Evolutionary conservation across 306 rosid genomes (phyloP), one percentile per base, ranked within the genome.

Genomic region (Glycyrrhiza uralensis): DNA sequence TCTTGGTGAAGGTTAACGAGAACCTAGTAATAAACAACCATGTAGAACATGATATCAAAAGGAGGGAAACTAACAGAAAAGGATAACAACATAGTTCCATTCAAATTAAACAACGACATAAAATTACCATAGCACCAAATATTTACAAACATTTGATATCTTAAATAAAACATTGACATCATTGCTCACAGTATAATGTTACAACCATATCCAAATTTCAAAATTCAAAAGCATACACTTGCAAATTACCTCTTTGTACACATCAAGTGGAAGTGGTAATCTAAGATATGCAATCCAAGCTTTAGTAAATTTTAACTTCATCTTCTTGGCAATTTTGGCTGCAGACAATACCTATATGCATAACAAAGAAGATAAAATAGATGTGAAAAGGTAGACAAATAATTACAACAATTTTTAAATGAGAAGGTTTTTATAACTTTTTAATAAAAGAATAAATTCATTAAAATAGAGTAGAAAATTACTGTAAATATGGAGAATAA

Each of bases 251-350:
- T 89, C 97, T 74, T 94, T 94, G 88, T 88, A 94, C 78, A 88
- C 87, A 79, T 88, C 95, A 75, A 94, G 79, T 56, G 97, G 95
- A 84, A 94, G 97, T 10, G 88, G 88, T 73, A 94, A 84, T 83
- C 91, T 88, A 45, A 91, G 93, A 82, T 73, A 91, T 2, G 87
- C 68, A 75, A 84, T 68, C 97, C 99, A 94, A n/a, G 99, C 97
- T 82, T 88, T 87, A 14, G 91, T 84, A 75, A 94, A 91, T 79
- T 94, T 91, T 54, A 81, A 79, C 79, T 84, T 86, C 91, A 89
- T 89, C 87, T 77, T 91, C 83, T 87, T 91, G 42, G 79, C 77
- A 65, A 90, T 74, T 65, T 62, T 89, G 55, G 81, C 76, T 23
- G 89, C 82, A 36, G 88, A 79, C 64, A 86, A 62, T 49, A 46